phyloP scores from a whole-genome alignment of 495 filamentous ascomycete genomes.

The Aspergillus egyptiacus region DNA sequence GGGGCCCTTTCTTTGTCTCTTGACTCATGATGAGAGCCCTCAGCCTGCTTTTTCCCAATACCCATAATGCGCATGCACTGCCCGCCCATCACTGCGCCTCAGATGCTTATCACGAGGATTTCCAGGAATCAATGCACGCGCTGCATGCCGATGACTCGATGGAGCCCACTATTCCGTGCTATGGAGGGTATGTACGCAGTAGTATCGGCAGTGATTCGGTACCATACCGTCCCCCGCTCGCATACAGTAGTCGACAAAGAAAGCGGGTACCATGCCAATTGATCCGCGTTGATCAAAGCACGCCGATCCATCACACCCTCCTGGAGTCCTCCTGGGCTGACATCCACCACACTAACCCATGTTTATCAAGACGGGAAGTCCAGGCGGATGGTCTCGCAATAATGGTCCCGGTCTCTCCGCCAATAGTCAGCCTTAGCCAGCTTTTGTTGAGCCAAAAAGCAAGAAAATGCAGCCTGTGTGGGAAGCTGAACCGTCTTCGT shows the following conservation, averaged over 20 bases:
- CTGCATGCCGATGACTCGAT: constrained; percentile 1
- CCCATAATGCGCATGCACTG: background rate
- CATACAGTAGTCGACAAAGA: constrained; percentile 5
- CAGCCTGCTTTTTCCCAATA: background rate
- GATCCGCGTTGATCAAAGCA: constrained; percentile 11
- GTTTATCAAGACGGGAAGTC: constrained; percentile 10
- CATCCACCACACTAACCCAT: constrained; percentile 10
- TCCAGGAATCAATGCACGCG: background rate
- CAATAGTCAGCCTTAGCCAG: constrained; percentile 9
- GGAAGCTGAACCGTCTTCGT: constrained; percentile 6
- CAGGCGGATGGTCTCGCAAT: constrained; percentile 8
- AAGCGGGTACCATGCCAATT: constrained; percentile 6
- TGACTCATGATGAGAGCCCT: too few relatives aligned
- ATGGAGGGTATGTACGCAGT: too few relatives aligned
- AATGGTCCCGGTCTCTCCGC: constrained; percentile 3
- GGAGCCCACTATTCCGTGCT: too few relatives aligned
- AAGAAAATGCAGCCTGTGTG: constrained; percentile 12
- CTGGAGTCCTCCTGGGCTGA: constrained; percentile 4
- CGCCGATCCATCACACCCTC: background rate
- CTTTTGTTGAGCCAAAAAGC: constrained; percentile 3
- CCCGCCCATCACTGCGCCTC: background rate
- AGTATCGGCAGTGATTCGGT: too few relatives aligned
- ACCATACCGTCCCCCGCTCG: constrained; percentile 6
- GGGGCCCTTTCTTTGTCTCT: background rate
- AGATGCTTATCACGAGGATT: background rate